Base-by-base conservation (phyloP, 495 filamentous ascomycete genomes). In the Podospora pseudoanserina region DNA sequence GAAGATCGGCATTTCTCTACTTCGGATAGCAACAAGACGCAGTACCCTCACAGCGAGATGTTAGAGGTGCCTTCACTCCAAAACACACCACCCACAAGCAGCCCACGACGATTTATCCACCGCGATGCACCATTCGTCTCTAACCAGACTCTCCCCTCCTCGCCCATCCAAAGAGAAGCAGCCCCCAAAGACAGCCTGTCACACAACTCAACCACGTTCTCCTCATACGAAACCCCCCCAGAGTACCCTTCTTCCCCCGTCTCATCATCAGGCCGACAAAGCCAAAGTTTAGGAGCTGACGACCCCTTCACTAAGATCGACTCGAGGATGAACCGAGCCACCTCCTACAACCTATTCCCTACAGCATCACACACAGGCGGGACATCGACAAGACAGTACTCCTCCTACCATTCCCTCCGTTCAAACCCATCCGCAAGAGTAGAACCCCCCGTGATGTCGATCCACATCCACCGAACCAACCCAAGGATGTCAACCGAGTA, bases 91-190 rank as follows among this genome's bases (percentile, higher is more conserved):
- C 59, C 23, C 59, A 61, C 26, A 20, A 13, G 26, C 19, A 59
- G 26, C 56, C 26, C 30, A 18, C 16, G 27, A 32, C 26, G 59
- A 2, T 61, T 61, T 5, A 32, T 67, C 11, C 53, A 71, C 26
- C 71, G 68, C 13, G 70, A 72, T 0, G 66, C 65, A 2, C 76
- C 77, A 1, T 77, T 74, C 56, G 67, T 79, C 19, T 67, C 65
- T 56, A 63, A 72, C 9, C 73, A 80, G 63, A 70, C 64, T 6
- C 72, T 76, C 1, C 78, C 74, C 19, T 75, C 74, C 4, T 76
- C 74, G 2, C 64, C 66, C 1, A 54, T 69, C 20, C 26, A 39
- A 16, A 61, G 32, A 26, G 59, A 23, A 23, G 44, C 15, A 27
- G 26, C 67, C 6, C 16, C 13, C 32, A 23, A 64, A 53, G 32